Conservation (phyloP, 176 grass and related monocot species). For the Melocanna baccifera region DNA sequence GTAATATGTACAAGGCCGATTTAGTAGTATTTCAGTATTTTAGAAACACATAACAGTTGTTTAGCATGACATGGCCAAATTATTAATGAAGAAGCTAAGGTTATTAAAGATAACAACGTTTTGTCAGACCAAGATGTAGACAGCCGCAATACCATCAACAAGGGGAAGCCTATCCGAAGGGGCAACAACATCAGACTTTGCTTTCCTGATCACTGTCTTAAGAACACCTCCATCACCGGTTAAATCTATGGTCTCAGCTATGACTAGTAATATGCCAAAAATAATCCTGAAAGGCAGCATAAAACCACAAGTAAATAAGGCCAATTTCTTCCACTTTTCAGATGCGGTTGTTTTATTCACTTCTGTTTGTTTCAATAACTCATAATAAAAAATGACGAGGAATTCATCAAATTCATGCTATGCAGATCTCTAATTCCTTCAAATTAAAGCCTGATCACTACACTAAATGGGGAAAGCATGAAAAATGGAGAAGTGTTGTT, state of each 20-base stretch:
- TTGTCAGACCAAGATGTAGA: background rate
- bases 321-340: background rate
- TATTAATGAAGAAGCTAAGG: background rate
- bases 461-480: background rate
- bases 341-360: background rate
- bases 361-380: background rate
- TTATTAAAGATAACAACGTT: no score
- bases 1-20: background rate
- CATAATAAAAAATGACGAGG: background rate
- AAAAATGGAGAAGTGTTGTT: background rate
- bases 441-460: background rate
- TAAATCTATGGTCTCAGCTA: constrained; percentile 53
- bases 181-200: constrained; percentile 48
- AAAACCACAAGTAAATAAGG: background rate
- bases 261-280: background rate
- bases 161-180: constrained; percentile 61
- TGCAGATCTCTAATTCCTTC: background rate
- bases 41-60: background rate
- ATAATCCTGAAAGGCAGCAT: background rate
- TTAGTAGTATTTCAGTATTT: background rate
- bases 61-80: background rate
- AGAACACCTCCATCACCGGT: constrained; percentile 57
- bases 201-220: constrained; percentile 51
- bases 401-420: background rate
- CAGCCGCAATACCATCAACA: constrained; percentile 55